Conservation (phyloP, 371 early-diverging fungal genomes). For the Mortierella sp. region DNA sequence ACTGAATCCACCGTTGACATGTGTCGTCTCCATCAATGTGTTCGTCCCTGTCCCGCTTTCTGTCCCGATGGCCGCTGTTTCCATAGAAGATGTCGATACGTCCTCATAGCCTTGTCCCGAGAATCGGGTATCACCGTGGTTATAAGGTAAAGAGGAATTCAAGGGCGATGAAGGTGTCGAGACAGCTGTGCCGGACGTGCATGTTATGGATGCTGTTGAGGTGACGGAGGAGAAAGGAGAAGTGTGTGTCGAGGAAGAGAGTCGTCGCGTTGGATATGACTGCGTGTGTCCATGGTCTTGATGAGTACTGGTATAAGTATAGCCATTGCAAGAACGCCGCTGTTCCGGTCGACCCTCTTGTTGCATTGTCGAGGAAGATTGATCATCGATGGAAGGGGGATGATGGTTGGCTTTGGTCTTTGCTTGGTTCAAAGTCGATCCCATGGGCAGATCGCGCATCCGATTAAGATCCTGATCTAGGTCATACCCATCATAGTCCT, state of each 20-base stretch:
- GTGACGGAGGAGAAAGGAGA: constrained; percentile 10
- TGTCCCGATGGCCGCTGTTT: not conserved
- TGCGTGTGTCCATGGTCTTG: constrained; percentile 7
- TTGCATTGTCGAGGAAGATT: constrained; percentile 2
- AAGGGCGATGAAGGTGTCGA: constrained; percentile 39
- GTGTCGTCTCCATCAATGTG: not conserved
- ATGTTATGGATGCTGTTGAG: constrained; percentile 7
- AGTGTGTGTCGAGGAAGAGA: constrained; percentile 32
- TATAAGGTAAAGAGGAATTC: constrained; percentile 38
- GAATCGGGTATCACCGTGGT: constrained; percentile 2
- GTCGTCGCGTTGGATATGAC: constrained; percentile 25
- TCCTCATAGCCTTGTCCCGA: not conserved
- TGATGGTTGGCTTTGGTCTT: too few relatives aligned
- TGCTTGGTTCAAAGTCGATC: too few relatives aligned
- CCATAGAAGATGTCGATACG: not conserved
- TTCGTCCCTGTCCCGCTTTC: not conserved
- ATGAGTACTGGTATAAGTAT: constrained; percentile 11
- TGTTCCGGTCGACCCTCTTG: constrained; percentile 18
- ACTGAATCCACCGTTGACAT: constrained; percentile 9
- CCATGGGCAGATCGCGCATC: too few relatives aligned
- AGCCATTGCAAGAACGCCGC: constrained; percentile 39
- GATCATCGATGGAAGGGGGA: not conserved
- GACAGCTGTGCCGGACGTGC: constrained; percentile 9
- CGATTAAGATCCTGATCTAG: too few relatives aligned
- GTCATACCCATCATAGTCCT: too few relatives aligned